Base-by-base conservation (phyloP, 2,329 filamentous ascomycete species). In the Aspergillus fumigatiaffinis region DNA sequence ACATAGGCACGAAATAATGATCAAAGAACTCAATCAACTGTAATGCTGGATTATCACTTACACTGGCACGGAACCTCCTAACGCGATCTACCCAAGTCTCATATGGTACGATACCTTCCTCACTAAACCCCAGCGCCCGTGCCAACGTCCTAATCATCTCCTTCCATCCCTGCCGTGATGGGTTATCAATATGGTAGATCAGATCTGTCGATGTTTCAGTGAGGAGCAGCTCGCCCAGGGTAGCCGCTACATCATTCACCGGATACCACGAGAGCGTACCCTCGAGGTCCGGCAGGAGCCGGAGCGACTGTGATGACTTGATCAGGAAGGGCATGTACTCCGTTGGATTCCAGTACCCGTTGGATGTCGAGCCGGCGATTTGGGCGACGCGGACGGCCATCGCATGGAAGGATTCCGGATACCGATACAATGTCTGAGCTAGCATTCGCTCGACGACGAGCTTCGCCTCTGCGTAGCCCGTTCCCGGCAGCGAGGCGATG, bases 271-370 rank as follows among this genome's bases (percentile, higher is more conserved):
- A 74, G 2, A 82, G 55, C 0, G 57, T 51, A 1, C 79, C 79
- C 0, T 71, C 53, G 2, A 82, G 58, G 44, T 77, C 72, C 0
- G 81, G 80, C 9, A 79, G 61, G 0, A 65, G 71, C 1, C 68
- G 63, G 0, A 83, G 60, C 0, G 76, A 76, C 61, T 83, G 79
- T 0, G 78, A 76, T 0, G 77, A 80, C 65, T 83, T 82, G 56
- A 82, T 63, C 21, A 85, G 54, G 62, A 82, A 81, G 0, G 70
- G 60, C 10, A 84, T 66, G 59, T 84, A 79, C 64, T 84, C 81
- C 26, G 75, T 72, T 0, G 76, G 72, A 60, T 84, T 84, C 83
- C 82, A 85, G 63, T 78, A 79, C 0, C 82, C 82, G 55, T 69
- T 82, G 0, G 56, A 71, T 3, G 62, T 76, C 0, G 77, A 79